Conservation (phyloP, 495 filamentous ascomycete genomes). For the Parachaetomium inaequale region DNA sequence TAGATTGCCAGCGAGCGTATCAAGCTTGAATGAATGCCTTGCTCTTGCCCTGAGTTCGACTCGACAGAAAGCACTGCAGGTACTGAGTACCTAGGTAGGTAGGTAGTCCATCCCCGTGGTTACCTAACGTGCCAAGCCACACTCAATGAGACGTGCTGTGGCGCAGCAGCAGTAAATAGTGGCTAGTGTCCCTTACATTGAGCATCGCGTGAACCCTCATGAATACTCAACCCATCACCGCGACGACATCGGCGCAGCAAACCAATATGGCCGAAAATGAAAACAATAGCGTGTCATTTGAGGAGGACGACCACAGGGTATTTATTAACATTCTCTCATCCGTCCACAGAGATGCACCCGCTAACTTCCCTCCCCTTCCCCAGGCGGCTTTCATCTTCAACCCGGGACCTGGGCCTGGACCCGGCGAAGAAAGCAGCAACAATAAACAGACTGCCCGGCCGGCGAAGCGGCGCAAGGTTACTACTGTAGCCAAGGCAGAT, state of each 20-base stretch:
- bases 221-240: background rate
- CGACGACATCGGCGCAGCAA: background rate
- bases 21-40: background rate
- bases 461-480: conserved; percentile 62
- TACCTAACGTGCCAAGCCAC: too few species aligned
- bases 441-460: conserved; percentile 42
- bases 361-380: background rate
- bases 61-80: background rate
- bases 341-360: background rate
- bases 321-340: background rate
- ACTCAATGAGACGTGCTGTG: background rate
- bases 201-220: conserved; percentile 1
- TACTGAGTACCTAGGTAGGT: too few species aligned
- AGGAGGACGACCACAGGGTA: conserved; percentile 38
- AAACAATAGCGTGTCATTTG: conserved; percentile 13
- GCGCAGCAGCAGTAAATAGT: conserved; percentile 1
- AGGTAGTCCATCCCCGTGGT: too few species aligned
- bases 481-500: conserved; percentile 33
- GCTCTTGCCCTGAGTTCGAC: background rate
- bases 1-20: conserved; percentile 3
- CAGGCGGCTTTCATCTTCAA: conserved; percentile 72
- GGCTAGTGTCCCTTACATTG: conserved; percentile 5
- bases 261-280: conserved; percentile 21
- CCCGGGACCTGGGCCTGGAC: too few species aligned
- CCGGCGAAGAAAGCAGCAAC: conserved; percentile 28